Evolutionary conservation across 345 rosid genomes (phyloP), one percentile per base, ranked within the genome.

Genomic region (Rhodamnia rubescens): DNA sequence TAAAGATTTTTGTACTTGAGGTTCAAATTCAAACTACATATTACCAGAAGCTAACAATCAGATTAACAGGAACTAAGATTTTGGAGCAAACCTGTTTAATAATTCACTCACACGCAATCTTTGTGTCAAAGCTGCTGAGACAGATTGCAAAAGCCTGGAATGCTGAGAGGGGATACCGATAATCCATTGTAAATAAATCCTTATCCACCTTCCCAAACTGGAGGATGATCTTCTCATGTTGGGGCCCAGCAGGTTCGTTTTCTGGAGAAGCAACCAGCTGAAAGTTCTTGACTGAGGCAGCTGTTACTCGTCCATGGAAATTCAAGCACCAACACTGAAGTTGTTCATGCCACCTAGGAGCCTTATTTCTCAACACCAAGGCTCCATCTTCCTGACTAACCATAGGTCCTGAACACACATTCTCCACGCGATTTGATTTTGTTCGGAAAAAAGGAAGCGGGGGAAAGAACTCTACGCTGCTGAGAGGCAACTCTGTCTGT

Each of bases 141-240:
- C 98, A 97, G 84, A 95, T 92, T n/a, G 98, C 95, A 88, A 97
- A 97, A 53, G 99, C 99, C 91, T 94, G 99, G 90, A 97, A 97
- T 56, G 99, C 98, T 57, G 98, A 97, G 84, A 97, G 93, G 14
- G 99, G 98, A 87, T 95, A 97, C 86, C 91, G 95, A 87, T 92
- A 97, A 87, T 97, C 99, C 99, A 97, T 95, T 20, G 98, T 97
- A 92, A 97, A 97, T 20, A 92, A 93, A 88, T 97, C 99, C 89
- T 97, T 97, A 42, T 96, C 98, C 51, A 97, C 98, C 90, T 95
- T 97, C 50, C 98, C 99, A 56, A 97, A 95, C 91, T 97, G 99
- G 80, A 95, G 95, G 88, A 95, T 92, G 85, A 97, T 93, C 59
- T 92, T 95, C 86, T 97, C 99, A 47, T 93, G 91, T 87, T 93